phyloP scores from a whole-genome alignment of 192 early-diverging fungal genomes.

The Backusella australiensis region DNA sequence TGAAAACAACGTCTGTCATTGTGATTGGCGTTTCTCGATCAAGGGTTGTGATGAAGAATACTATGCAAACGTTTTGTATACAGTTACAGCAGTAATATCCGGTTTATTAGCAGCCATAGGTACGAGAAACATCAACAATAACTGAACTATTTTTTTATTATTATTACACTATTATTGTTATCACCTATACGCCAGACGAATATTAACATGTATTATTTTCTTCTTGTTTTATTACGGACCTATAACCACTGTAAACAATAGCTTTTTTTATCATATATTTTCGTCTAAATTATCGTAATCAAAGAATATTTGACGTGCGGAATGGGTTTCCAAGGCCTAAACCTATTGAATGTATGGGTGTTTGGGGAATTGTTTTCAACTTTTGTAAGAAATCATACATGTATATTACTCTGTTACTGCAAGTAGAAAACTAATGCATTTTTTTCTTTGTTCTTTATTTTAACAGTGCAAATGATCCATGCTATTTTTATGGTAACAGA shows the following conservation, averaged over 20 bases:
- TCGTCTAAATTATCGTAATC: constrained; percentile 8
- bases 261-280: not conserved
- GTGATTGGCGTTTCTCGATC: constrained; percentile 1
- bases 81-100: not conserved
- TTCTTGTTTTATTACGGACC: not conserved
- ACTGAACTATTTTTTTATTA: not conserved
- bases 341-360: constrained; percentile 2
- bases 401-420: not conserved
- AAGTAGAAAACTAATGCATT: not conserved
- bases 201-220: not conserved
- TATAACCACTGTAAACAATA: not conserved
- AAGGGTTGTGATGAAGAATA: not conserved
- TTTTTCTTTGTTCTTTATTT: not conserved
- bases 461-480: constrained; percentile 1
- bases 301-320: constrained; percentile 8
- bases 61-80: not conserved
- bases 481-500: constrained; percentile 3
- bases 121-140: not conserved
- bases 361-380: constrained; percentile 1
- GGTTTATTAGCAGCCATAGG: not conserved
- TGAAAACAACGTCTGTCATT: not conserved
- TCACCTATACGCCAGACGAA: not conserved
- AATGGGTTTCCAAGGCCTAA: constrained; percentile 11
- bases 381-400: not conserved
- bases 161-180: not conserved